Base-by-base conservation (phyloP, 164 flowering plant species). In the Aristolochia contorta region DNA sequence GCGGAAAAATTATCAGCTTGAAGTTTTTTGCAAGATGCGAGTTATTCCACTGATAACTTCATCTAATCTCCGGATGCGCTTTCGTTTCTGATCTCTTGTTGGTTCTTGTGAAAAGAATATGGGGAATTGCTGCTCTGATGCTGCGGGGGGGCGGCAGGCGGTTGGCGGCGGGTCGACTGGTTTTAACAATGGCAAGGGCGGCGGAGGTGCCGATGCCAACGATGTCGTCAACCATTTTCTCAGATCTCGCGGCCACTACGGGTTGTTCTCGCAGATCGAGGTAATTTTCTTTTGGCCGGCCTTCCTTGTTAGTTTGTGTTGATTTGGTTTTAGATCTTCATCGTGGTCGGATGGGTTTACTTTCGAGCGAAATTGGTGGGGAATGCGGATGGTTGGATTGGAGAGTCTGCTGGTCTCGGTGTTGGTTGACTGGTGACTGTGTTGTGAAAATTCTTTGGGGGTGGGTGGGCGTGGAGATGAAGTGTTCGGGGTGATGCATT, bases 221-320 rank as follows among this genome's bases (percentile, higher is more conserved):
- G 90, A 83, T 24, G 86, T 91, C 49, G 79, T 80, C 23, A 82
- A 80, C 22, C 47, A 45, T 45, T 79, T 75, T 68, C 74, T 82
- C 54, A 64, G 63, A 47, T 62, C 76, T 62, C 79, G 77, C 30
- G 93, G 90, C 59, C 74, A 74, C 73, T 57, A 63, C 18, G 85
- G 84, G 18, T 79, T 78, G 63, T 84, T 47, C 76, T 71, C 91
- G 70, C 87, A 82, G 86, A 83, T 91, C 89, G 91, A 91, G 96
- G 96, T 87, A 58, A 27, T 57, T 59, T 23, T 60, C 2, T 2
- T 15, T 37, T 37, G 12, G 9, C 43, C 43, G 5, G 43, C 43
- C 3, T 37, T 27, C 30, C 30, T 57, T 59, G 19, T 60, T 27
- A 2, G 3, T 27, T 5, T 7, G 9, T 10, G 1, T 37, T 37